Conservation (phyloP, 805 yeast genomes). For the Ogataea kodamae region DNA sequence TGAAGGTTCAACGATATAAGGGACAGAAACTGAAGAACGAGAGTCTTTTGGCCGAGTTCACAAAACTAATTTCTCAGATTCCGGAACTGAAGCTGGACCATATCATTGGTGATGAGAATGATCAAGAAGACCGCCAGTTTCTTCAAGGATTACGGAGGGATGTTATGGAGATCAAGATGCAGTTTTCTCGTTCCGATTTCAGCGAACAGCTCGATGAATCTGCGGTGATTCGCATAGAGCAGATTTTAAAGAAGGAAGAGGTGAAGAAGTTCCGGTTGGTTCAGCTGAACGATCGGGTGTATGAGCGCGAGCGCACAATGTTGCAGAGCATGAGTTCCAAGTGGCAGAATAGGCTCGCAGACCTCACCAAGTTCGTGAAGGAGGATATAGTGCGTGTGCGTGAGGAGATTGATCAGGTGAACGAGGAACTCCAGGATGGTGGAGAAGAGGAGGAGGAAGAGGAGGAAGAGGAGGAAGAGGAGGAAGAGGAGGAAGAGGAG, state of each 20-base stretch:
- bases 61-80: slow-evolving; percentile 16
- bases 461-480: slow-evolving; percentile 16
- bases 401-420: slow-evolving; percentile 8
- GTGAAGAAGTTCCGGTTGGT: slow-evolving; percentile 28
- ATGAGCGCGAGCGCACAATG: slow-evolving; percentile 21
- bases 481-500: slow-evolving; percentile 7
- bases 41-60: slow-evolving; percentile 14
- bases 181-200: slow-evolving; percentile 13
- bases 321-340: slow-evolving; percentile 25
- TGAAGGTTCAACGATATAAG: slow-evolving; percentile 19
- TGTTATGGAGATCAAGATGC: slow-evolving; percentile 10
- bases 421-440: slow-evolving; percentile 18
- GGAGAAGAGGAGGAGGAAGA: slow-evolving; percentile 12
- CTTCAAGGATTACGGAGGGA: slow-evolving; percentile 14
- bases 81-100: slow-evolving; percentile 21
- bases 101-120: slow-evolving; percentile 9
- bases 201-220: slow-evolving; percentile 16
- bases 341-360: slow-evolving; percentile 28
- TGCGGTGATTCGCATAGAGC: slow-evolving; percentile 20
- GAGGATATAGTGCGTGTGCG: slow-evolving; percentile 21
- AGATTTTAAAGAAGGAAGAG: slow-evolving; percentile 22
- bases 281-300: slow-evolving; percentile 27
- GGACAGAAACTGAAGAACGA: slow-evolving; percentile 21
- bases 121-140: slow-evolving; percentile 11
- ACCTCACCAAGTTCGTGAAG: slow-evolving; percentile 22